Evolutionary conservation across 768 basidiomycete species (phyloP), one percentile per base, ranked within the genome.

Genomic region (Lentinula guzmanii): DNA sequence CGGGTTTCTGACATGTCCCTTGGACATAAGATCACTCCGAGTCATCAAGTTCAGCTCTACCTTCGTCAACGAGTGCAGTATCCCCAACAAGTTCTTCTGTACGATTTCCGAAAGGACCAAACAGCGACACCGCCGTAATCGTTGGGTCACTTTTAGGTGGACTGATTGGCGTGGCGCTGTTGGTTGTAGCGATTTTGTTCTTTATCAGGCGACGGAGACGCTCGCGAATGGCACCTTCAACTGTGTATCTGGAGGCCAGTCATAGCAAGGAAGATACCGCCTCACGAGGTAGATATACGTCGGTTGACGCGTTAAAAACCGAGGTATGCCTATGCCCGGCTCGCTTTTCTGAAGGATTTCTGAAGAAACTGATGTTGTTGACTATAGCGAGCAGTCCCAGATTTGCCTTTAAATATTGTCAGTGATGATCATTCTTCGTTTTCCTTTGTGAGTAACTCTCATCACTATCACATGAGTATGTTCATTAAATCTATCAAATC

Each of bases 131-230:
- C 5, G 60, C 33, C 7, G 39, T 31, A 10, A 41, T 61, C 8
- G 51, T 54, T n/a, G 60, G 60, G 6, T 51, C 39, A 53, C 15
- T 61, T 16, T 5, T 61, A n/a, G 60, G 51, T 24, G 52, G 60
- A 10, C 35, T 61, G 5, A 11, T 61, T 24, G 45, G 45, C 16
- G 16, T 61, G 21, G 60, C 60, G 16, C 28, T 61, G 1, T 10
- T 61, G 16, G 51, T 35, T 43, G 31, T 45, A n/a, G 33, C 15
- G 8, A 51, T 37, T 28, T n/a, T 61, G 15, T 45, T 39, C n/a
- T 39, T 31, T 5, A 41, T 52, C 21, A n/a, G 41, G 9, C 50
- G 60, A n/a, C 33, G 60, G 52, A 61, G 39, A 16, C 60, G 24
- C 8, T 41, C 41, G 13, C 43, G 31, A 21, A 37, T n/a, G 18